These are phyloP conservation scores for Karstenula rhodostoma DNA, from an alignment of 2,329 filamentous ascomycete species.

Conservation along the genomic window DNA sequence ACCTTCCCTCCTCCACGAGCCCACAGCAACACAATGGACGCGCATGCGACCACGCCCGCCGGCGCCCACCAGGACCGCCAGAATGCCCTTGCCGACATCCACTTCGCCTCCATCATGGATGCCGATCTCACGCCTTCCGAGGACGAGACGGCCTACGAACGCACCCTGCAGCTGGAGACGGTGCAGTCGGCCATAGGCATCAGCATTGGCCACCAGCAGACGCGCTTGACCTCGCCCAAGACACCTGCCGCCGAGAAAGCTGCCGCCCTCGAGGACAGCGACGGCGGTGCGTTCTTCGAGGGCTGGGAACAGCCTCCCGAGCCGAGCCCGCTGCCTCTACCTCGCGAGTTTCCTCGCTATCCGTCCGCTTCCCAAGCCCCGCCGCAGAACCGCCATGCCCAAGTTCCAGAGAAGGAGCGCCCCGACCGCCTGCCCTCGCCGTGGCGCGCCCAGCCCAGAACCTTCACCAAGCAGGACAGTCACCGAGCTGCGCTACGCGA, in stretches of 20 bases:
- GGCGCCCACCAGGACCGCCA: constrained; percentile 27
- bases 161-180: constrained; percentile 47
- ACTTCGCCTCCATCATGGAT: constrained; percentile 51
- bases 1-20: constrained; percentile 11
- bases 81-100: constrained; percentile 53
- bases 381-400: background rate
- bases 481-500: constrained; percentile 50
- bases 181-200: constrained; percentile 62
- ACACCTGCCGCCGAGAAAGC: constrained; percentile 68
- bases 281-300: constrained; percentile 58
- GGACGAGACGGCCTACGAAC: constrained; percentile 48
- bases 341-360: constrained; percentile 5
- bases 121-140: constrained; percentile 56
- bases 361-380: background rate
- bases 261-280: constrained; percentile 60
- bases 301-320: constrained; percentile 43
- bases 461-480: constrained; percentile 46
- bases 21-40: constrained; percentile 30
- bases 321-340: constrained; percentile 18
- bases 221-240: constrained; percentile 62
- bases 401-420: constrained; percentile 18
- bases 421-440: constrained; percentile 53
- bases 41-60: constrained; percentile 17
- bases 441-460: constrained; percentile 52
- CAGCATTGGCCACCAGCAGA: constrained; percentile 66